A percentile compares a stretch with the other conserved stretches of the same genome.
Evolutionary conservation across 2,329 filamentous ascomycete genomes (phyloP).

Genomic region (Hortaea werneckii): DNA sequence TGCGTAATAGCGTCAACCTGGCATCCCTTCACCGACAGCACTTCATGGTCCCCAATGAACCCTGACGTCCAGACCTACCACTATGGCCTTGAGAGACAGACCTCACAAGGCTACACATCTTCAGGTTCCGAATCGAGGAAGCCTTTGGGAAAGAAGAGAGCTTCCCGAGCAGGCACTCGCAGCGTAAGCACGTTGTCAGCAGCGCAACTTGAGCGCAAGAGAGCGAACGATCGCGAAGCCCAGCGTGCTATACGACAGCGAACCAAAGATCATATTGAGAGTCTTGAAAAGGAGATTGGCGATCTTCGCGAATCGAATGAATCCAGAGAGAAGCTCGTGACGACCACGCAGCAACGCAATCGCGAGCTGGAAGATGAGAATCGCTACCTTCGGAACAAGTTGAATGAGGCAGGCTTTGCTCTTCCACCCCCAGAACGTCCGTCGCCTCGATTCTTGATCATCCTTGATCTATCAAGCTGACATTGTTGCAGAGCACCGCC

Average conservation of each 20-base stretch:
- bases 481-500: slow-evolving; percentile 10
- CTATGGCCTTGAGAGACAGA: slow-evolving; percentile 13
- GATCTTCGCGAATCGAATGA: slow-evolving; percentile 42
- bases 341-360: slow-evolving; percentile 44
- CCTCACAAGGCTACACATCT: slow-evolving; percentile 20
- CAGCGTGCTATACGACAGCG: slow-evolving; percentile 50
- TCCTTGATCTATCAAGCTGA: slow-evolving; percentile 9
- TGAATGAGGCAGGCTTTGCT: slow-evolving; percentile 34
- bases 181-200: slow-evolving; percentile 49
- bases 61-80: slow-evolving; percentile 12
- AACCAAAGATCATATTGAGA: slow-evolving; percentile 50
- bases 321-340: slow-evolving; percentile 34
- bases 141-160: slow-evolving; percentile 32
- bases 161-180: slow-evolving; percentile 46
- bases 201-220: slow-evolving; percentile 49
- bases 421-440: not conserved
- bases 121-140: slow-evolving; percentile 20
- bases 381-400: slow-evolving; percentile 39
- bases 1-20: slow-evolving; percentile 22
- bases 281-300: slow-evolving; percentile 44
- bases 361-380: slow-evolving; percentile 47
- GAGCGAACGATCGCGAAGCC: slow-evolving; percentile 51
- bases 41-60: slow-evolving; percentile 24
- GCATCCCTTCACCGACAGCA: slow-evolving; percentile 18
- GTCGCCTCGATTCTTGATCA: slow-evolving; percentile 1